Conservation (phyloP, 2,329 filamentous ascomycete genomes). For the Dothistroma pini region DNA sequence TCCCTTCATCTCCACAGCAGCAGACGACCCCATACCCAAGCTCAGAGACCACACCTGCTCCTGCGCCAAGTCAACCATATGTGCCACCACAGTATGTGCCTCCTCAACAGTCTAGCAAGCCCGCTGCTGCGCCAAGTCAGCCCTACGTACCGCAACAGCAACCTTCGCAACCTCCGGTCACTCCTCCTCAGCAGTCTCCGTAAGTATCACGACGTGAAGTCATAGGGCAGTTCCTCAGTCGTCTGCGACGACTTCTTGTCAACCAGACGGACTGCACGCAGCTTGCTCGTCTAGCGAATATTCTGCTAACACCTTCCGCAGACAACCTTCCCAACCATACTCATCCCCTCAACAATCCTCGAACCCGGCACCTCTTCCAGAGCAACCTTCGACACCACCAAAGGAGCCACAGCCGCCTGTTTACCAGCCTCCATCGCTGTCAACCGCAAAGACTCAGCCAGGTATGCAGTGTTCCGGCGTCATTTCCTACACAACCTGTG, state of each 20-base stretch:
- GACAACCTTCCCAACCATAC: background rate
- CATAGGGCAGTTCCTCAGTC: no score
- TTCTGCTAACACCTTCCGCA: background rate
- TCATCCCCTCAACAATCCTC: background rate
- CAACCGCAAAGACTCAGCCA: background rate
- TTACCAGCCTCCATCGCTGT: background rate
- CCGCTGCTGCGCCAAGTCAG: background rate
- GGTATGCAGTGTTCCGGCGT: background rate
- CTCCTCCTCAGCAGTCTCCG: background rate
- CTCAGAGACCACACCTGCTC: background rate
- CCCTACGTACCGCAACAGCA: background rate
- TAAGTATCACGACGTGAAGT: background rate
- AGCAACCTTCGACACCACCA: background rate
- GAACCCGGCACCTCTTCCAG: background rate
- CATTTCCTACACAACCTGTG: background rate
- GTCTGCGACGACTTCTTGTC: no score
- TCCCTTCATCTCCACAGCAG: background rate
- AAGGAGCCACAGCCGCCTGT: background rate
- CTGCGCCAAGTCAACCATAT: background rate
- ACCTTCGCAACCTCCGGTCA: background rate
- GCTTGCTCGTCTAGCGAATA: no score
- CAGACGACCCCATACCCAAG: background rate
- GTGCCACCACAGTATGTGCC: background rate
- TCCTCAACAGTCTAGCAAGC: background rate
- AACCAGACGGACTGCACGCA: no score